Evolutionary conservation across 2,329 filamentous ascomycete species (phyloP), one percentile per base, ranked within the genome.

Genomic region (Colletotrichum sp.): DNA sequence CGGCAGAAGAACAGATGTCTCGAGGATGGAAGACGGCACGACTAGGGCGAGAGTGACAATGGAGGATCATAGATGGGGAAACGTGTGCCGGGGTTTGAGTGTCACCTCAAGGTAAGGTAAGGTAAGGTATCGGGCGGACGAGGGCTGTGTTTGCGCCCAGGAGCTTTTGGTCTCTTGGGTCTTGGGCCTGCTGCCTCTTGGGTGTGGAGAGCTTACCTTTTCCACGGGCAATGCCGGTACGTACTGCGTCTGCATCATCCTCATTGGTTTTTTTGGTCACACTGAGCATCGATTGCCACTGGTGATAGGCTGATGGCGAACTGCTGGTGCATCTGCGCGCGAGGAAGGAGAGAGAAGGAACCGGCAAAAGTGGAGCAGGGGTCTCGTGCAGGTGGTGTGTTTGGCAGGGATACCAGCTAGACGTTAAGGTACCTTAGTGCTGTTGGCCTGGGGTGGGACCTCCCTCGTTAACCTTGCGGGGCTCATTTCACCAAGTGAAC

Each of bases 141-240:
- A 52, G 64, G 74, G 74, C 74, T 74, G 65, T 76, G 74, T 74
- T 72, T 72, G 55, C 71, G 70, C 74, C 74, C 70, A 69, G 70
- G 39, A 76, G 71, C 44, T 65, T 57, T 52, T 52, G 44, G 44
- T 52, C 44, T 52, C 39, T 72, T 48, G n/a, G 52, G 44, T 52
- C 52, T 60, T 39, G 27, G 36, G 60, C 34, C 39, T 28, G 34
- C 30, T 65, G 27, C 30, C n/a, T 52, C 44, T 34, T 65, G 59
- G 71, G 67, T 39, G 66, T 55, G 71, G 36, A 55, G 57, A 73
- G 71, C 65, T 73, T 36, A 32, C 36, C 52, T 19, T 34, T 19
- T 16, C 48, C 39, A 44, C 39, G 3, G 39, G 39, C 5, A 11
- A 44, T 44, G 3, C 11, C 11, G 44, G 44, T 22, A 52, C 44